Conservation (phyloP, 2,329 filamentous ascomycete species). For the Verticillium isaacii region DNA sequence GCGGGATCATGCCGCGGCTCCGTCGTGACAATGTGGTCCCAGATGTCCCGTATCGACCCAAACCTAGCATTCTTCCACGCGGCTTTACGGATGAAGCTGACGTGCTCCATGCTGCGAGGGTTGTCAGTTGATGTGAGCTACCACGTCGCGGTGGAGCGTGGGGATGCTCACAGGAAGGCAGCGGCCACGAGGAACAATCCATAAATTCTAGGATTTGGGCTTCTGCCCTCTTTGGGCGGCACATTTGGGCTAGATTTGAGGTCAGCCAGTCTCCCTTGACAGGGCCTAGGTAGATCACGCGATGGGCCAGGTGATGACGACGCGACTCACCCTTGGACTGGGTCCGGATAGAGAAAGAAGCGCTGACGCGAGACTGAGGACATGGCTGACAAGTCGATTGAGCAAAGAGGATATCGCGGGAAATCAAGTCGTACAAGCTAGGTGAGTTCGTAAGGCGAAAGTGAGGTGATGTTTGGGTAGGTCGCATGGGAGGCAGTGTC, state of each 20-base stretch:
- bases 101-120: constrained; percentile 43
- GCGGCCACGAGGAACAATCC: constrained; percentile 48
- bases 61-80: constrained; percentile 65
- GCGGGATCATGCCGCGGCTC: constrained; percentile 41
- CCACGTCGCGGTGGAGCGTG: neutral
- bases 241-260: neutral
- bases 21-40: constrained; percentile 43
- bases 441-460: neutral
- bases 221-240: constrained; percentile 22
- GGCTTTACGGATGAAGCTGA: constrained; percentile 47
- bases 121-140: neutral
- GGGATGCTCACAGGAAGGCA: constrained; percentile 42
- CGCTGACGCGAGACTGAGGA: neutral
- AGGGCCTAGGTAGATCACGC: neutral
- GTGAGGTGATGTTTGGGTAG: neutral
- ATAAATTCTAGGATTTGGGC: constrained; percentile 6
- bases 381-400: neutral
- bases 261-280: neutral
- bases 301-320: neutral
- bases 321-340: neutral
- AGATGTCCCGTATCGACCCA: constrained; percentile 46
- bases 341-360: constrained; percentile 1
- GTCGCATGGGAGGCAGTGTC: neutral
- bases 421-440: neutral
- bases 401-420: no score